Percentiles rank a stretch among this genome's conserved stretches.
Evolutionary conservation across 192 early-diverging fungal genomes (phyloP).

Genomic region (Coemansia umbellata): DNA sequence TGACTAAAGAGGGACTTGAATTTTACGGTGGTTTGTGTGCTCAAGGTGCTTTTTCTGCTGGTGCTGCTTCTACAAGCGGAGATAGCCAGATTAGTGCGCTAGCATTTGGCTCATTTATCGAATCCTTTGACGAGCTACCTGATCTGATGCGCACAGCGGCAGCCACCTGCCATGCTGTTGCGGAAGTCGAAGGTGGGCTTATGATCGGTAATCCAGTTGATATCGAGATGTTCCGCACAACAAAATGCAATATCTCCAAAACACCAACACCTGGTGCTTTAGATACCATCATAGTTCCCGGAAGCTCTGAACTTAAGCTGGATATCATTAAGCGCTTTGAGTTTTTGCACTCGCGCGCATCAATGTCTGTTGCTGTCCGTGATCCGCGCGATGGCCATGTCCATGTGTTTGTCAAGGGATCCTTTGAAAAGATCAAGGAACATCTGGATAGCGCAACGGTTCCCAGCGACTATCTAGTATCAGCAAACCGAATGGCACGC

Average conservation of each 20-base stretch:
- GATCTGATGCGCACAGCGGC: constrained; percentile 4
- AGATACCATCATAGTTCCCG: constrained; percentile 46
- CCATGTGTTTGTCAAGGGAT: constrained; percentile 65
- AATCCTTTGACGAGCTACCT: not conserved
- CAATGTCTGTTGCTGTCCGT: constrained; percentile 64
- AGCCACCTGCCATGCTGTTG: constrained; percentile 53
- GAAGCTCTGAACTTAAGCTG: constrained; percentile 11
- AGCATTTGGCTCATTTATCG: not conserved
- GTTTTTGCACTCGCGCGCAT: constrained; percentile 65
- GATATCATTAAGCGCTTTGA: constrained; percentile 65
- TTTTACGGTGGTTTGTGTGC: constrained; percentile 39
- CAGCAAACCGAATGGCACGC: constrained; percentile 56
- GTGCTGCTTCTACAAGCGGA: constrained; percentile 10
- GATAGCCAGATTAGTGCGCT: constrained; percentile 8
- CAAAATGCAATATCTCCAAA: constrained; percentile 14
- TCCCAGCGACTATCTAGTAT: constrained; percentile 57
- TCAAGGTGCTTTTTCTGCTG: constrained; percentile 1
- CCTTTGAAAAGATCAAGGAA: constrained; percentile 52
- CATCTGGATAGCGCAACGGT: constrained; percentile 47
- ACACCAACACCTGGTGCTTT: constrained; percentile 25
- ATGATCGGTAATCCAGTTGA: constrained; percentile 22
- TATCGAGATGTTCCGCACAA: constrained; percentile 18
- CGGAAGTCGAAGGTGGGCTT: constrained; percentile 22
- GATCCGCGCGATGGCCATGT: constrained; percentile 52
- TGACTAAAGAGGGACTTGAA: constrained; percentile 62